phyloP scores from a whole-genome alignment of 352 stramenopile species.

The Phytopythium vexans region DNA sequence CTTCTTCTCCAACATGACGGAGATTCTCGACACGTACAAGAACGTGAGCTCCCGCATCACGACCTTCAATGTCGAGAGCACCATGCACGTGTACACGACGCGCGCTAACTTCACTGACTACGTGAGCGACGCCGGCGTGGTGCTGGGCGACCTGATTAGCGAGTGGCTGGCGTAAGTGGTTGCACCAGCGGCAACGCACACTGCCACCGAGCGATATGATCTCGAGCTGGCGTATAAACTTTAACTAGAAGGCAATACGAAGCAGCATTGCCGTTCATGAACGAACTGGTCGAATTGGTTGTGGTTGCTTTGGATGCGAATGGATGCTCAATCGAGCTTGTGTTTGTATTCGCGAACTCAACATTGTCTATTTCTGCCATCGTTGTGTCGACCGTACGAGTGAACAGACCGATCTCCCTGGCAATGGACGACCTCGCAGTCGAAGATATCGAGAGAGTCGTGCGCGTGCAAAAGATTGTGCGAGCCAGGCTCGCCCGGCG shows the following conservation, averaged over 20 bases:
- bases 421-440: not conserved
- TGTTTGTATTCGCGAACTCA: too few species aligned
- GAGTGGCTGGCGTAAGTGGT: constrained; percentile 14
- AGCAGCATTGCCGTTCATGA: too few species aligned
- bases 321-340: too few species aligned
- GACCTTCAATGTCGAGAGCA: constrained; percentile 27
- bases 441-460: constrained; percentile 13
- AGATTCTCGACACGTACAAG: constrained; percentile 27
- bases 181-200: too few species aligned
- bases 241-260: too few species aligned
- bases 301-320: too few species aligned
- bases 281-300: too few species aligned
- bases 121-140: constrained; percentile 19
- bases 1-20: constrained; percentile 27
- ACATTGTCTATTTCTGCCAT: too few species aligned
- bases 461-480: constrained; percentile 34
- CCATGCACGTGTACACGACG: constrained; percentile 23
- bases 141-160: constrained; percentile 27
- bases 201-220: too few species aligned
- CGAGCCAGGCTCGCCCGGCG: constrained; percentile 25
- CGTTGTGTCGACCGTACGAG: too few species aligned
- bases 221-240: too few species aligned
- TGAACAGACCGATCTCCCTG: too few species aligned
- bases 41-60: constrained; percentile 23
- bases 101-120: constrained; percentile 22